Base-by-base conservation (phyloP, 768 basidiomycete species). In the Artomyces pyxidatus region DNA sequence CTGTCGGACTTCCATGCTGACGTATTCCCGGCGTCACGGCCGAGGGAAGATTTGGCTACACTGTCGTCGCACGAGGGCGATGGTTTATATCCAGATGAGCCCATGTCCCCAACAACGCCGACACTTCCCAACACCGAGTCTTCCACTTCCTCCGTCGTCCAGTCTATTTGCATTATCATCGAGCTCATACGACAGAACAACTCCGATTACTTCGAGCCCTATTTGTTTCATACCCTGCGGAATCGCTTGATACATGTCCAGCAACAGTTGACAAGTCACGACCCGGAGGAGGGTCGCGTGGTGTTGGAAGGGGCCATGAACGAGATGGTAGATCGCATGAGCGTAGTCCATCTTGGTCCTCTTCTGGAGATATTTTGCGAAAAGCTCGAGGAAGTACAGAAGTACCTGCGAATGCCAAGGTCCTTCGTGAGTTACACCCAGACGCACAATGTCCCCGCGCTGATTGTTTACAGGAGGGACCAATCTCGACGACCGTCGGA, bases 181-280 rank as follows among this genome's bases (percentile, higher is more conserved):
- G 95, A 98, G 63, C 76, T 96, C 35, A 96, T 97, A 56, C 80
- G 94, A 45, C 93, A 97, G 64, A 97, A 97, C 66, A 97, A 98
- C 64, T 95, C 94, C 32, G 95, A 99, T 64, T 97, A 93, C 62
- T 94, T 96, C 61, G 96, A 99, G 67, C 95, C 94, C 4, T 95
- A 93, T 64, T 75, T 97, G 11, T 97, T 96, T 68, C 94, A 96
- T 61, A 92, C 89, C 1, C 69, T 96, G 37, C 82, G 94, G 42
- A 93, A 93, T 62, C 80, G 91, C 40, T 75, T 97, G 29, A 93
- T 97, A 54, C 81, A 83, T 43, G 77, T 92, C 5, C 91, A 91
- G 59, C 89, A 91, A 57, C 79, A 85, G 42, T 63, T 79, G 28
- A 63, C 61, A 9, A 62, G 68, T 74, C 48, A 68, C 65, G 58